phyloP scores from a whole-genome alignment of 164 flowering plant species.

The Euptelea pleiosperma region DNA sequence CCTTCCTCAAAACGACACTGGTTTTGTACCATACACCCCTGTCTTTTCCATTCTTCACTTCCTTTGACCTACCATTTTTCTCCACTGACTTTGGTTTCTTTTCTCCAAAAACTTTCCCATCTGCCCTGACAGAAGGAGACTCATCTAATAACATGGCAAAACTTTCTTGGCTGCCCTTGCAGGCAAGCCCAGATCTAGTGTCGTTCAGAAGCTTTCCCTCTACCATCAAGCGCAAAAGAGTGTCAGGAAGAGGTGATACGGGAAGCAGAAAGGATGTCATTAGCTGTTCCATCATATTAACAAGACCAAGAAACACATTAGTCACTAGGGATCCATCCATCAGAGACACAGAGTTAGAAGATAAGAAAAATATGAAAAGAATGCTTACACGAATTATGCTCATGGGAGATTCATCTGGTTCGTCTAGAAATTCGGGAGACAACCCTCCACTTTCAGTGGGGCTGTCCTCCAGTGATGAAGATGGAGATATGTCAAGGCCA shows the following conservation, averaged over 20 bases:
- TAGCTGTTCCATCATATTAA: slow-evolving; percentile 40
- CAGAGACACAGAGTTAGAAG: neutral
- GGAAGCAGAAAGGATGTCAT: slow-evolving; percentile 59
- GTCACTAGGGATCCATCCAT: slow-evolving; percentile 1
- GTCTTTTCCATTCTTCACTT: slow-evolving; percentile 18
- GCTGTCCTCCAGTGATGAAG: slow-evolving; percentile 57
- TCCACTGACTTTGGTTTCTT: slow-evolving; percentile 27
- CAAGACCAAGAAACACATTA: neutral
- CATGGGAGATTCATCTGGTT: slow-evolving; percentile 44
- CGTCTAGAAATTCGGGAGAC: slow-evolving; percentile 26
- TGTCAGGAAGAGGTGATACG: slow-evolving; percentile 70
- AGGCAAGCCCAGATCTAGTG: slow-evolving; percentile 9
- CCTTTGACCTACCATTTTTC: slow-evolving; percentile 20
- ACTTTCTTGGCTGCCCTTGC: slow-evolving; percentile 16
- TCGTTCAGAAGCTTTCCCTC: slow-evolving; percentile 23
- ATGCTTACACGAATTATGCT: slow-evolving; percentile 58
- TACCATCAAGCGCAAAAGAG: slow-evolving; percentile 37
- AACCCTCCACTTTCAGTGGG: slow-evolving; percentile 41
- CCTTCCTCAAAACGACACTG: slow-evolving; percentile 22
- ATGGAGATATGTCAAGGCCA: slow-evolving; percentile 72
- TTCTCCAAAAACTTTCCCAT: slow-evolving; percentile 21
- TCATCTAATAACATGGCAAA: slow-evolving; percentile 15
- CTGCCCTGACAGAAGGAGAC: slow-evolving; percentile 13
- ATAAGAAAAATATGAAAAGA: neutral
- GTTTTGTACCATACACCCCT: slow-evolving; percentile 15